Evolutionary conservation across 352 stramenopile species (phyloP), one percentile per base, ranked within the genome.

Genomic region (Globisporangium canariense): DNA sequence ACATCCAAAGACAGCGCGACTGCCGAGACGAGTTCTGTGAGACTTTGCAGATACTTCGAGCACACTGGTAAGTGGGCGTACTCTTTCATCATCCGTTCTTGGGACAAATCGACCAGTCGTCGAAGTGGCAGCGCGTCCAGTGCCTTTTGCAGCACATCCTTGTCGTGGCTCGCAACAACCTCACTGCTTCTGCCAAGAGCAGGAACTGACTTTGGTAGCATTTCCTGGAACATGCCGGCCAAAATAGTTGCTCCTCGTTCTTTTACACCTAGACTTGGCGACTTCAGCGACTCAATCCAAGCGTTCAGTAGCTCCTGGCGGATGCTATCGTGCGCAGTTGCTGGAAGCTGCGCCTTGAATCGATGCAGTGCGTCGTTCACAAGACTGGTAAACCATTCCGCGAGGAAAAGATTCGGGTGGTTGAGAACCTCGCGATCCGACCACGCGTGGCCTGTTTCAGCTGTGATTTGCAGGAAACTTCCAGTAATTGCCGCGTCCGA

Each of bases 321-420:
- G 36, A 93, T 75, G 10, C 74, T 61, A 58, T 86, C 82, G 9
- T 87, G 80, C 6, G 74, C 53, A 14, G 69, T 58, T 14, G 71
- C 72, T 11, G 72, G 70, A 3, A 91, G 58, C 18, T 67, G 58
- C 25, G 76, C 61, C 46, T 89, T 77, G 60, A 79, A 79, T 32
- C 66, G 40, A 28, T 78, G 69, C 8, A 91, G 68, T 1, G 72
- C 78, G 34, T 91, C 77, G 58, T 93, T 77, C 58, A 97, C 54
- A 36, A 97, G 71, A 5, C 74, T 75, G 60, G 81, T 96, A 55
- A 94, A 79, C 86, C 84, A 96, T 57, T 96, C 85, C 0, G 88
- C 88, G 20, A 97, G 73, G 59, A 90, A 92, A 0, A 97, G 69
- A 36, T 94, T 96, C 13, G 89, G 89, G 41, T 96, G 88, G 46